Evolutionary conservation across 129 eudicot species (phyloP).

Genomic region (Flaveria trinervia): DNA sequence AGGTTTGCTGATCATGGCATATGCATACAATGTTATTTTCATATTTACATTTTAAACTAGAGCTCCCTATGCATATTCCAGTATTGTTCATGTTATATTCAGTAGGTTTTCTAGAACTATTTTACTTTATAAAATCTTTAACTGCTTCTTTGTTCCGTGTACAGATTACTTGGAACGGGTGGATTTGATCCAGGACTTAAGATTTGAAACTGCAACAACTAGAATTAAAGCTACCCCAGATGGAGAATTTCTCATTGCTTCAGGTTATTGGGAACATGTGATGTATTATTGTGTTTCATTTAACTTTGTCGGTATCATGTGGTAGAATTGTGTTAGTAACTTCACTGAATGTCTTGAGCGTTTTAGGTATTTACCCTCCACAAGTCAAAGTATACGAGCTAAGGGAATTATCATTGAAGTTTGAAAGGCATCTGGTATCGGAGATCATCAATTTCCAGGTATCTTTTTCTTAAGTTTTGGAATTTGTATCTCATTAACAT

Average conservation of each 20-base stretch:
- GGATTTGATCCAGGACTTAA: slow-evolving; percentile 87
- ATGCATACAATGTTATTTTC: neutral
- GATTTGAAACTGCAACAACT: slow-evolving; percentile 92
- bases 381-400: slow-evolving; percentile 92
- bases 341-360: slow-evolving; percentile 10
- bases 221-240: slow-evolving; percentile 71
- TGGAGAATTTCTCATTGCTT: slow-evolving; percentile 92
- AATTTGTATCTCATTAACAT: slow-evolving; percentile 1
- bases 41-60: too few species aligned
- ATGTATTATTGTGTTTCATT: neutral
- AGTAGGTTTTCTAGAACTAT: neutral
- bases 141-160: slow-evolving; percentile 7
- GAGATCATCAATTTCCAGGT: slow-evolving; percentile 70
- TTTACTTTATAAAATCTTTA: neutral
- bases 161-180: slow-evolving; percentile 77
- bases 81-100: too few species aligned
- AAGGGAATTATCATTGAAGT: slow-evolving; percentile 78
- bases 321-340: neutral
- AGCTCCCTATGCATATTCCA: too few species aligned
- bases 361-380: slow-evolving; percentile 90
- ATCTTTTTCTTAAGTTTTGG: slow-evolving; percentile 5
- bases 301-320: neutral
- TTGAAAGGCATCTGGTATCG: slow-evolving; percentile 80
- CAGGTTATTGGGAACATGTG: slow-evolving; percentile 57
- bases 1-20: neutral